Evolutionary conservation across 352 stramenopile species (phyloP), one percentile per base, ranked within the genome.

Genomic region (Phytopythium mirpurense): DNA sequence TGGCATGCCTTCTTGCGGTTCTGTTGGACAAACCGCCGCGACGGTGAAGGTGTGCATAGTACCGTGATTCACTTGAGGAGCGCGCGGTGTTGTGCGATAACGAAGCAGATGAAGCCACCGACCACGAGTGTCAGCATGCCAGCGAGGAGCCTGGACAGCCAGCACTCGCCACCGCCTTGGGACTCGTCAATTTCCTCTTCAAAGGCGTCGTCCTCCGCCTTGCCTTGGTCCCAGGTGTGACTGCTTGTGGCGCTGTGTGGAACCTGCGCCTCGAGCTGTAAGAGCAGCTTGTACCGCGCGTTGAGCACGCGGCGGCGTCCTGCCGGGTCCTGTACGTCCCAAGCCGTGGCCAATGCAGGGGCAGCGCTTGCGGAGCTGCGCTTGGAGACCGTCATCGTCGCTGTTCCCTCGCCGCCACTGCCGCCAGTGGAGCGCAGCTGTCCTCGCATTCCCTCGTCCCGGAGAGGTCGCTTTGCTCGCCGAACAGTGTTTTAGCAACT

Each of bases 11-110:
- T n/a, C n/a, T n/a, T n/a, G n/a, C n/a, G n/a, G n/a, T n/a, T n/a
- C 32, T 15, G 32, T 36, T 15, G 6, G 32, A 10, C 32, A 36
- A 36, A 2, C 7, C 32, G 32, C 32, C 11, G 32, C 32, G 32
- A 3, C 26, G n/a, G n/a, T 24, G n/a, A 27, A 7, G 24, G n/a
- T n/a, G n/a, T n/a, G n/a, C n/a, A n/a, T n/a, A n/a, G n/a, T n/a
- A n/a, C n/a, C n/a, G n/a, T n/a, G n/a, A n/a, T n/a, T 50, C 43
- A 50, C 24, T 34, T n/a, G 45, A 52, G 42, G 19, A 52, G 29
- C 29, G n/a, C n/a, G 45, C 19, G 45, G n/a, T 52, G 45, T 1
- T 18, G 29, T 6, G 31, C 34, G 31, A 52, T 9, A 18, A 52
- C 31, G 31, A n/a, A 27, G 27, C 31, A 36, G 45, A 52, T 40